Evolutionary conservation across 1,284 basidiomycete genomes (phyloP), one percentile per base, ranked within the genome.

Genomic region (Tilletia horrida): DNA sequence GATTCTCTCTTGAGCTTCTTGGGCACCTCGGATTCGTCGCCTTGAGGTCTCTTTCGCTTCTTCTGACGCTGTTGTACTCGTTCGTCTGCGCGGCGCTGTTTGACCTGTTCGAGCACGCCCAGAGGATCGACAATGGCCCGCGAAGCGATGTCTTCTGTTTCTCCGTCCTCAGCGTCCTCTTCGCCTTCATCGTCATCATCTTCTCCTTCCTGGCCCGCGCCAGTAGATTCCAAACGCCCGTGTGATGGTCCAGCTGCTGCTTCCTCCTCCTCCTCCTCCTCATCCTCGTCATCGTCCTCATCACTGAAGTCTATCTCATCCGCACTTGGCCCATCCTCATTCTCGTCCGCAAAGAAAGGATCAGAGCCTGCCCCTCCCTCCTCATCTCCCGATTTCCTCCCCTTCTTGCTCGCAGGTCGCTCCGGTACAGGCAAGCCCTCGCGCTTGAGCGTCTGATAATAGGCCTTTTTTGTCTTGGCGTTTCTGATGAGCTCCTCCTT

Each of bases 401-500:
- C 63, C 1, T 45, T 45, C 13, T 25, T 44, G 0, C 29, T 31
- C 25, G 21, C 3, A n/a, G 50, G 16, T 8, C 59, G 62, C 16
- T 63, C 27, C 23, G 47, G 47, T 2, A 50, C 44, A 4, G 47
- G 11, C 23, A 29, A 3, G 71, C 68, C 69, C 83, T 85, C 84
- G 35, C 78, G 72, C 68, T 83, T 82, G 21, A 85, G 78, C 65
- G 84, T 81, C 75, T 84, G 85, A 65, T 83, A 84, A 72, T 83
- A 86, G 21, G 80, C 78, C 72, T 84, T 83, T 78, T 86, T 86
- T 66, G 85, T 80, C 74, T 85, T 85, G 43, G 85, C 85, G 62
- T 84, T 83, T 71, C 83, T 78, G 69, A 86, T 85, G 64, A 86
- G 77, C 42, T 84, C 83, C 21, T 83, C 83, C 72, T 86, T 85